A percentile compares a stretch with the other conserved stretches of the same genome.
Evolutionary conservation across 768 basidiomycete species (phyloP).

Genomic region (Hygrocybe punicea): DNA sequence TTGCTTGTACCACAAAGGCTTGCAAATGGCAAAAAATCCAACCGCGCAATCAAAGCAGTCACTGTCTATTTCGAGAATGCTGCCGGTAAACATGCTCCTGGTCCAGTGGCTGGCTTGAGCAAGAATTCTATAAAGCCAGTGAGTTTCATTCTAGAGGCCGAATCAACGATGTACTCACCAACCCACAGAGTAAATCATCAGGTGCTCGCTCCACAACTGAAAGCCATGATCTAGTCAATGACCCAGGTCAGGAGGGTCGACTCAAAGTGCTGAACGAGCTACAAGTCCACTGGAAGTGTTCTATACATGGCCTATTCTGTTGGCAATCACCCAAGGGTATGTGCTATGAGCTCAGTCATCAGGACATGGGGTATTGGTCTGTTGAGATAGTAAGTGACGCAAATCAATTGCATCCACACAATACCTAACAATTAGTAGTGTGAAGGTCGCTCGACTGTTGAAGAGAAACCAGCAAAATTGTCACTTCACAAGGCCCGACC

Average conservation of each 20-base stretch:
- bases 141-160: background rate
- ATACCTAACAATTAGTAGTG: background rate
- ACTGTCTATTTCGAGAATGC: conserved; percentile 4
- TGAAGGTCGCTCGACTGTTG: background rate
- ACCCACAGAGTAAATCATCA: no score
- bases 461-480: background rate
- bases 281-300: background rate
- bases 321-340: background rate
- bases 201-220: background rate
- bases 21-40: background rate
- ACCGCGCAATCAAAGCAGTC: background rate
- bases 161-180: no score
- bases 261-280: background rate
- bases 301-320: background rate
- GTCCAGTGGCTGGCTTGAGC: background rate
- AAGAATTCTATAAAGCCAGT: background rate
- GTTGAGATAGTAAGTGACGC: background rate
- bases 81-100: background rate
- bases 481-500: background rate
- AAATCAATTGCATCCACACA: background rate
- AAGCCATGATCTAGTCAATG: background rate
- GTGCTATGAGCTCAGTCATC: background rate
- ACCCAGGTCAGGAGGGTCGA: background rate
- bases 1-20: conserved; percentile 1
- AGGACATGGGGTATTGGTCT: background rate